Base-by-base conservation (phyloP, 805 yeast species). In the Hyphopichia homilentoma region DNA sequence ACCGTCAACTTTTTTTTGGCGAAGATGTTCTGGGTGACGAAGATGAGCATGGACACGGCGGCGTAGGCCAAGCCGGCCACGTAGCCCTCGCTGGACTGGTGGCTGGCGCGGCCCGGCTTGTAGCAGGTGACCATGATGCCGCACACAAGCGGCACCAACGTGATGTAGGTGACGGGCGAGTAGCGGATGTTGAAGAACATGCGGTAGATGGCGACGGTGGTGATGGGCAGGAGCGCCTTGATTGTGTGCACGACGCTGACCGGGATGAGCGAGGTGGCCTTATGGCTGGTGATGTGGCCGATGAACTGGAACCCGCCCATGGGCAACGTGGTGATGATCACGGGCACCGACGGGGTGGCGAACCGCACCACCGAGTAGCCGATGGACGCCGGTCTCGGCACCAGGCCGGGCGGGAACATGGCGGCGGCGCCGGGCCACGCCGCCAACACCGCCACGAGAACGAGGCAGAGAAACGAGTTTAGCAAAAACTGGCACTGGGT, bases 171-270 rank as follows among this genome's bases (percentile, higher is more conserved):
- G 47, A 74, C 68, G 7, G 48, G 30, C 33, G 70, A 69, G 67
- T 84, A 90, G 28, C 64, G 59, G 29, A 67, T 73, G 19, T 71
- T 65, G 51, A 81, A 83, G 23, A 81, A 34, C 8, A 79, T 39
- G 43, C 84, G 69, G 60, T 88, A 88, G 26, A 85, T 84, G 19
- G 77, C 57, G 8, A 93, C 97, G 0, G 97, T 90, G 30, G 86
- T 75, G 16, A 90, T 67, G 2, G 98, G 98, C 20, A 95, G 81
- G 23, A 90, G 65, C 2, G 96, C 93, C 62, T 93, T 93, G 46
- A 90, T 80, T 6, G 97, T 88, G 57, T 90, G 97, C 14, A 93
- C 97, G 43, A 89, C 63, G 4, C 96, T 84, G n/a, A 93, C 96
- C 0, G 96, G 96, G 32, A 93, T 85, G 39, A 84, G 58, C 2